Base-by-base conservation (phyloP, 1,284 basidiomycete genomes). In the Ustilago cynodontis region DNA sequence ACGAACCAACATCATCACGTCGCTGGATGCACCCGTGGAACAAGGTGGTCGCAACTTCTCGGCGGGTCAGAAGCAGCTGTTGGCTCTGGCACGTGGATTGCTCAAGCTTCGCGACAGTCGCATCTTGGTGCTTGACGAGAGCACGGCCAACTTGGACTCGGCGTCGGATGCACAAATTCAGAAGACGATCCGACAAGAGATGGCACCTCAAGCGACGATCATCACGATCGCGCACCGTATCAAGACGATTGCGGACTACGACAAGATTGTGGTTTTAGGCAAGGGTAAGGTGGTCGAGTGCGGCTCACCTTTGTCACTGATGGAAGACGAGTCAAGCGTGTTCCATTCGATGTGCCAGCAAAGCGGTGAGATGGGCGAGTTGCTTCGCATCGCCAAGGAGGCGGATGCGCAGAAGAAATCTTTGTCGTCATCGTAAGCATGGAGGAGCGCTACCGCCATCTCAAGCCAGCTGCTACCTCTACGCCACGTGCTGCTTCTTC, bases 271-370 rank as follows among this genome's bases (percentile, higher is more conserved):
- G 4, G 88, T 89, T 3, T 84, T 90, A 11, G 88, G 87, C 65
- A 86, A 87, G 7, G 89, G 89, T 8, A 89, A 89, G 2, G 93
- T 97, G 59, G 88, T 91, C 2, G 94, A 96, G 83, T 94, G 92
- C 80, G 93, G 93, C 78, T 88, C 88, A 53, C 93, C 93, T 0
- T 86, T 86, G n/a, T 88, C 88, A 26, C 88, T 94, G 9, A 88
- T 93, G 47, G 59, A 68, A 26, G 57, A 74, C 35, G 52, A 71
- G 47, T 39, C 28, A 53, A 74, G 75, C 45, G 61, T 74, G n/a
- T 84, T 84, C 65, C 73, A 77, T 51, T 72, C 77, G 22, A 78
- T 84, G 50, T 84, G 82, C 67, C 60, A 71, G 47, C 79, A 81
- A 55, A 79, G 76, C 54, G 82, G 81, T 28, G 80, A 84, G 52